These are phyloP conservation scores for Epichloe amarillans DNA, from an alignment of 2,329 filamentous ascomycete genomes.

Conservation along the genomic window DNA sequence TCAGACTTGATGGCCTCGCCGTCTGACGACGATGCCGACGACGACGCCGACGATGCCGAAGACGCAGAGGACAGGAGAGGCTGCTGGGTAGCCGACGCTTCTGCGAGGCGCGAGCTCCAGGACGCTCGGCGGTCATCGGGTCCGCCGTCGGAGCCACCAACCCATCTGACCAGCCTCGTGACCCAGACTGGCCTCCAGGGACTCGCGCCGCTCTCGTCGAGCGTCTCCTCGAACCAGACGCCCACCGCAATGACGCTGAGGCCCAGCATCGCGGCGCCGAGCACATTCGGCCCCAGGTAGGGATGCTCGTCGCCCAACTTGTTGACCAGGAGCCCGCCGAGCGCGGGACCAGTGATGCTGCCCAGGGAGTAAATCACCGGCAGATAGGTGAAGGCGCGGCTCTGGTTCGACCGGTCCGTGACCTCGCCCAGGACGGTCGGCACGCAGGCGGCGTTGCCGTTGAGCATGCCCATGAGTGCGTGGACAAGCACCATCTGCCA, in stretches of 20 bases:
- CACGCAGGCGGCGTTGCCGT: slow-evolving; percentile 89
- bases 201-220: slow-evolving; percentile 18
- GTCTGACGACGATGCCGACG: slow-evolving; percentile 4
- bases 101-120: slow-evolving; percentile 25
- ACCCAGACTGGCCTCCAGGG: slow-evolving; percentile 23
- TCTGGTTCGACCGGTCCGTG: slow-evolving; percentile 90
- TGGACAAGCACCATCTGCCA: slow-evolving; percentile 82
- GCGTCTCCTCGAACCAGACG: slow-evolving; percentile 78
- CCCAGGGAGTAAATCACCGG: slow-evolving; percentile 94
- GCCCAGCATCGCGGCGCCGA: slow-evolving; percentile 59
- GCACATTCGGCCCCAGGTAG: slow-evolving; percentile 72
- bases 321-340: slow-evolving; percentile 76
- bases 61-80: slow-evolving; percentile 18
- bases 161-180: slow-evolving; percentile 16
- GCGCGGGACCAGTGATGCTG: slow-evolving; percentile 78
- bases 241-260: slow-evolving; percentile 60
- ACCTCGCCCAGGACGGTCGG: slow-evolving; percentile 90
- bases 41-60: slow-evolving; percentile 10
- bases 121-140: slow-evolving; percentile 16
- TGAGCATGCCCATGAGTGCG: slow-evolving; percentile 79
- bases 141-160: slow-evolving; percentile 8
- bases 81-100: slow-evolving; percentile 11
- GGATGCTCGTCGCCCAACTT: slow-evolving; percentile 52
- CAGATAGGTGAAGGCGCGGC: slow-evolving; percentile 81
- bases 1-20: slow-evolving; percentile 8